phyloP scores from a whole-genome alignment of 257 asterid species.

The Cordia subcordata region DNA sequence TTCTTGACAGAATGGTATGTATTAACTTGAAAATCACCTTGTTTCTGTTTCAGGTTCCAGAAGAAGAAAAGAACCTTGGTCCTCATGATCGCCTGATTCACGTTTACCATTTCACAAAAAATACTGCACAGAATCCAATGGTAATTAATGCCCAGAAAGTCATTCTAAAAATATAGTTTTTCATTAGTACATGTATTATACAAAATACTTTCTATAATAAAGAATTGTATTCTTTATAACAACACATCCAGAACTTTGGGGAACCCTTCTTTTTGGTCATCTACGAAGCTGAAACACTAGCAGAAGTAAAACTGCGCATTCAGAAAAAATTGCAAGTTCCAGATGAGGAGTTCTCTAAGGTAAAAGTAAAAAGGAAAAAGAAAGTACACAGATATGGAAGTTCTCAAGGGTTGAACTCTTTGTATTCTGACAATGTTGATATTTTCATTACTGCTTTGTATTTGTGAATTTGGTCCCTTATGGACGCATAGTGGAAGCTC shows the following conservation, averaged over 20 bases:
- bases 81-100: not conserved
- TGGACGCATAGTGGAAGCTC: conserved; percentile 54
- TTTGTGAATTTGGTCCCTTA: not conserved
- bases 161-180: too few species aligned
- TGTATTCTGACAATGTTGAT: too few species aligned
- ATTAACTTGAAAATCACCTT: too few species aligned
- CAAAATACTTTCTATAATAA: too few species aligned
- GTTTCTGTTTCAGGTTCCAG: not conserved
- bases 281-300: not conserved
- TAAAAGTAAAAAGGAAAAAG: too few species aligned
- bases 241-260: not conserved
- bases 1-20: not conserved
- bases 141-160: not conserved
- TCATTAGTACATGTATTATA: too few species aligned
- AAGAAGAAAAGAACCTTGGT: not conserved
- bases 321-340: not conserved
- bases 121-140: not conserved
- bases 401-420: too few species aligned
- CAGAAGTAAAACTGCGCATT: not conserved
- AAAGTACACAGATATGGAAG: not conserved
- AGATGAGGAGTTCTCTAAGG: not conserved
- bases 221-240: not conserved
- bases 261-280: not conserved
- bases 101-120: not conserved
- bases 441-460: too few species aligned